A percentile compares a stretch with the other conserved stretches of the same genome.
Conservation (phyloP, 1,139 yeast species). For the Tardiomyces depauwii region DNA sequence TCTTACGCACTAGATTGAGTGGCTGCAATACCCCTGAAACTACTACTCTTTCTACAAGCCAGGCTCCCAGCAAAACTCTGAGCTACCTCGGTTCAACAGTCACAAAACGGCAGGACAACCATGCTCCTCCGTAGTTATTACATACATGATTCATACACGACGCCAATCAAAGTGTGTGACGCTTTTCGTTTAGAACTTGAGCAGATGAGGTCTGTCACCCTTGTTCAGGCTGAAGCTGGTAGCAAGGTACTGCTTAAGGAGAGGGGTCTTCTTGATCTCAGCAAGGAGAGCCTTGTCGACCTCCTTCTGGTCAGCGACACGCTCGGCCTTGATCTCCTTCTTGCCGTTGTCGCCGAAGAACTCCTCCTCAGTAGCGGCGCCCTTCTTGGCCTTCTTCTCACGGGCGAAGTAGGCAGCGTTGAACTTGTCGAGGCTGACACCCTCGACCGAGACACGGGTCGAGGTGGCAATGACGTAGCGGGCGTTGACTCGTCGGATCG, state of each 20-base stretch:
- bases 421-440: constrained; percentile 86
- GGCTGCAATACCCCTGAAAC: too few species aligned
- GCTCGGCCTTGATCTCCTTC: constrained; percentile 88
- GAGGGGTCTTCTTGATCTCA: constrained; percentile 95
- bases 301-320: constrained; percentile 95
- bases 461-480: constrained; percentile 99
- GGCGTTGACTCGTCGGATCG: constrained; percentile 98
- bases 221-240: constrained; percentile 94
- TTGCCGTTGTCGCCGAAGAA: constrained; percentile 86
- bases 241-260: constrained; percentile 95
- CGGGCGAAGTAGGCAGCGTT: constrained; percentile 95
- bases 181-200: constrained; percentile 63
- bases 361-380: constrained; percentile 68
- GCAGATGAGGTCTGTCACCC: constrained; percentile 99
- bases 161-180: neutral
- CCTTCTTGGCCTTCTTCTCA: constrained; percentile 72
- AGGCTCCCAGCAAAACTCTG: too few species aligned
- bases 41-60: too few species aligned
- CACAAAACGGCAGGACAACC: too few species aligned
- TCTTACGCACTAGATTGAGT: too few species aligned
- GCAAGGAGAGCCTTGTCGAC: constrained; percentile 92
- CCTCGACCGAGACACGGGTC: constrained; percentile 71
- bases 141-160: neutral
- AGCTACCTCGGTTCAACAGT: too few species aligned
- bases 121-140: neutral